These are phyloP conservation scores for Pseudonectria foliicola DNA, from an alignment of 2,329 filamentous ascomycete species.

Conservation along the genomic window DNA sequence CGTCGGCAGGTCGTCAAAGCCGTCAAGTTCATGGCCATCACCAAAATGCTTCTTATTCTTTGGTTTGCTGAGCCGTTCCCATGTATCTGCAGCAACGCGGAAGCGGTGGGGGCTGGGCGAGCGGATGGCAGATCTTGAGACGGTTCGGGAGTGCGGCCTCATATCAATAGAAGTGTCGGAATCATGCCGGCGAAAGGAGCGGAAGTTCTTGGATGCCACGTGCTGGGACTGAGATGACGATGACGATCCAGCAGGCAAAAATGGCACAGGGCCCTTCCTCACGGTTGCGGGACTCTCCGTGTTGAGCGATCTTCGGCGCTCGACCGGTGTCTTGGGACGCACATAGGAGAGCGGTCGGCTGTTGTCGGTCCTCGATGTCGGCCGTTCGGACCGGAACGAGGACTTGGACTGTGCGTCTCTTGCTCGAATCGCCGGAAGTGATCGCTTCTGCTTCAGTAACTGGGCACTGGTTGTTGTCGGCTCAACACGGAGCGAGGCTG, in stretches of 20 bases:
- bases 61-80: conserved; percentile 68
- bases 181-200: conserved; percentile 71
- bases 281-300: conserved; percentile 44
- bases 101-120: conserved; percentile 53
- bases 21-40: conserved; percentile 85
- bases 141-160: conserved; percentile 48
- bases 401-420: conserved; percentile 45
- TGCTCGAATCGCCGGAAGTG: conserved; percentile 52
- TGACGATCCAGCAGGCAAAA: conserved; percentile 68
- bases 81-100: conserved; percentile 40
- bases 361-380: conserved; percentile 50
- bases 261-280: conserved; percentile 61
- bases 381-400: conserved; percentile 45
- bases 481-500: conserved; percentile 47
- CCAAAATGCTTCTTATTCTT: conserved; percentile 58
- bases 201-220: conserved; percentile 61
- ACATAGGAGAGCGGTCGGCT: conserved; percentile 43
- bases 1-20: conserved; percentile 90
- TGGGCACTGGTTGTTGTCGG: conserved; percentile 60
- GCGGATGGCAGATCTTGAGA: conserved; percentile 51
- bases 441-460: conserved; percentile 58
- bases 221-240: conserved; percentile 73
- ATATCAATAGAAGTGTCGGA: conserved; percentile 62
- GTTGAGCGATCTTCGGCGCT: conserved; percentile 45
- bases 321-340: conserved; percentile 66